phyloP scores from a whole-genome alignment of 2,329 filamentous ascomycete species.

The Fusarium musae region DNA sequence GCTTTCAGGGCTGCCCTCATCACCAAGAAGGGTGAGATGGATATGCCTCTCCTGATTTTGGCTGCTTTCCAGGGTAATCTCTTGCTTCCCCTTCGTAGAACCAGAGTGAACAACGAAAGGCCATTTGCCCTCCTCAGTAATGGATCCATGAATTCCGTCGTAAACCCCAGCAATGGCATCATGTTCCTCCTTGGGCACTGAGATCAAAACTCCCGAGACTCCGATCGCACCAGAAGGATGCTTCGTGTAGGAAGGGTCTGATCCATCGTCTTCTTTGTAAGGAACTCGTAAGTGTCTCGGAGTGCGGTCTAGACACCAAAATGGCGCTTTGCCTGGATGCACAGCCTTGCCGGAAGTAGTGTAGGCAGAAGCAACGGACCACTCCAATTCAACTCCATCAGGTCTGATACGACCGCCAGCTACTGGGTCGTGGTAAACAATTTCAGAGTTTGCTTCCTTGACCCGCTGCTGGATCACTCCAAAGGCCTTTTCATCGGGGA shows the following conservation, averaged over 20 bases:
- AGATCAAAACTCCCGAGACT: not conserved
- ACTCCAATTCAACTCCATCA: slow-evolving; percentile 24
- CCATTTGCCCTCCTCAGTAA: not conserved
- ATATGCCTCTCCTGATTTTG: not conserved
- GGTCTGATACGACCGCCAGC: slow-evolving; percentile 25
- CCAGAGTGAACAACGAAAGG: slow-evolving; percentile 25
- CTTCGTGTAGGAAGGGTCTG: not conserved
- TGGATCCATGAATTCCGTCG: slow-evolving; percentile 12
- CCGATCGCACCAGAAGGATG: slow-evolving; percentile 10
- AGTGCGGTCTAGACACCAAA: slow-evolving; percentile 30
- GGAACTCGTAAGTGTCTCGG: slow-evolving; percentile 12
- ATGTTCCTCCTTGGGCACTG: not conserved
- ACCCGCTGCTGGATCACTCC: slow-evolving; percentile 1
- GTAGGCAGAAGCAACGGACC: slow-evolving; percentile 27
- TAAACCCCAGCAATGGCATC: slow-evolving; percentile 2
- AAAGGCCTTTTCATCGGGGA: slow-evolving; percentile 13
- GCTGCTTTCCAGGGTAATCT: not conserved
- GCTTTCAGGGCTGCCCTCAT: not conserved
- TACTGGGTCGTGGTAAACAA: not conserved
- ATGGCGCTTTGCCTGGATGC: slow-evolving; percentile 14
- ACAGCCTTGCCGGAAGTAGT: not conserved
- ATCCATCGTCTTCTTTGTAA: not conserved
- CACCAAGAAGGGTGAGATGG: not conserved
- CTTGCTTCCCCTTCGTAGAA: slow-evolving; percentile 1
- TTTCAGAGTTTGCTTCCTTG: not conserved